Evolutionary conservation across 108 stramenopile genomes (phyloP), one percentile per base, ranked within the genome.

Genomic region (Nitzschia inconspicua): DNA sequence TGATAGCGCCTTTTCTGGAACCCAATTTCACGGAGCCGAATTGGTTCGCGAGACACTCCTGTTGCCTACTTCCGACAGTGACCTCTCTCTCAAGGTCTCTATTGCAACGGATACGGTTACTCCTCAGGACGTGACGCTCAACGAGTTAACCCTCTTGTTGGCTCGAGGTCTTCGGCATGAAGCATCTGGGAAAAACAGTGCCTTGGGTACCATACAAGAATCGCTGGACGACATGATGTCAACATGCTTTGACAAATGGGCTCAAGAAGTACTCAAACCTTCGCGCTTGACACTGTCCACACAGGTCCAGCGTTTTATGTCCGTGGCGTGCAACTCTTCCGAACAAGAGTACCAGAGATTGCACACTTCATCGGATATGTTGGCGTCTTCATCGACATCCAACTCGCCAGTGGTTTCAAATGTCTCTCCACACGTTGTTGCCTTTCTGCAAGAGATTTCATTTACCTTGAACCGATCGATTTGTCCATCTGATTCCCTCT

Each of bases 1-100:
- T 42, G 93, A 94, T 50, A 73, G 73, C 42, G 93, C 93, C 22
- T 94, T 94, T 75, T 86, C 89, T 7, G 93, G 93, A 55, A 91
- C 89, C 19, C 83, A 77, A 51, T 91, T 87, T 43, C 85, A 84
- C 41, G 93, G 93, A 9, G 89, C 87, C 11, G 87, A 94, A 66
- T 89, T 91, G 93, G 82, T 94, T 20, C 57, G 86, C 14, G 89
- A 88, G 57, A 94, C 89, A 19, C 47, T 94, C 44, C 70, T 91
- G 3, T 62, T 94, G 18, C 63, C 85, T 4, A 55, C 55, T 31
- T 23, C 10, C 5, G 51, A 32, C 14, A 43, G 42, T 8, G 46
- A 59, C 16, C 20, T 23, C 13, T 35, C 56, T 34, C 27, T 14
- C 36, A 40, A 26, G 11, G 53, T 32, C 30, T 20, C n/a, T 31